These are phyloP conservation scores for Nakazawaea molendinolei DNA, from an alignment of 805 yeast genomes.

Conservation along the genomic window DNA sequence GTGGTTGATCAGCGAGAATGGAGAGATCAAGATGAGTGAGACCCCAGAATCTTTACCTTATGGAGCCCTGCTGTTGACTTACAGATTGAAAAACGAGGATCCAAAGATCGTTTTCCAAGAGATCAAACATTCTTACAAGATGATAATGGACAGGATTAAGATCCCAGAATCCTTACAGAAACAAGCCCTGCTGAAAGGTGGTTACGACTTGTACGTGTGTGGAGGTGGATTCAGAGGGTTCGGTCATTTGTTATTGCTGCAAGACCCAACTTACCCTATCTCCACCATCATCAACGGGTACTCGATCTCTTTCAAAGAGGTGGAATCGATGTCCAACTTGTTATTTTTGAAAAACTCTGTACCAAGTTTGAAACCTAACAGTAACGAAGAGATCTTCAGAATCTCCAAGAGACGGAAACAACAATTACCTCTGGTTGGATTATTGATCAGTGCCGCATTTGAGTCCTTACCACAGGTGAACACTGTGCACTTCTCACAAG, in stretches of 20 bases:
- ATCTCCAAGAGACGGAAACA: constrained; percentile 59
- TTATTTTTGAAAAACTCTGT: constrained; percentile 40
- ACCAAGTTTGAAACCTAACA: constrained; percentile 29
- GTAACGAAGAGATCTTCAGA: constrained; percentile 43
- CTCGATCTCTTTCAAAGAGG: constrained; percentile 48
- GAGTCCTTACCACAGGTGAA: constrained; percentile 54
- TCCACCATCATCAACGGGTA: constrained; percentile 68
- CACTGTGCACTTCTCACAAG: constrained; percentile 64
- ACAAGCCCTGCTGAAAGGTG: constrained; percentile 49
- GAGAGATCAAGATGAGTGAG: constrained; percentile 46
- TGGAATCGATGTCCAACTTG: constrained; percentile 44
- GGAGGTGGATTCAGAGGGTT: constrained; percentile 74
- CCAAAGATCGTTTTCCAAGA: constrained; percentile 44
- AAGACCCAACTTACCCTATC: constrained; percentile 52
- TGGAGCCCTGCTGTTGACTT: constrained; percentile 65
- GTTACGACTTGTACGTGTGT: constrained; percentile 57
- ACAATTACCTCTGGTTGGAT: constrained; percentile 66
- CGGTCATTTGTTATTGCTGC: constrained; percentile 50
- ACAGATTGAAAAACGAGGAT: constrained; percentile 46
- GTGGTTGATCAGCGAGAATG: constrained; percentile 56
- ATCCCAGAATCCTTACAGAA: constrained; percentile 45
- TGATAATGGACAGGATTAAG: constrained; percentile 43
- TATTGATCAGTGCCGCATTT: constrained; percentile 55
- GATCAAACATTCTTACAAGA: constrained; percentile 41
- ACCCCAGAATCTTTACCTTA: constrained; percentile 62